Percentiles rank a stretch among this genome's conserved stretches.
phyloP scores from a whole-genome alignment of 179 eudicot species.

The Dionaea muscipula region DNA sequence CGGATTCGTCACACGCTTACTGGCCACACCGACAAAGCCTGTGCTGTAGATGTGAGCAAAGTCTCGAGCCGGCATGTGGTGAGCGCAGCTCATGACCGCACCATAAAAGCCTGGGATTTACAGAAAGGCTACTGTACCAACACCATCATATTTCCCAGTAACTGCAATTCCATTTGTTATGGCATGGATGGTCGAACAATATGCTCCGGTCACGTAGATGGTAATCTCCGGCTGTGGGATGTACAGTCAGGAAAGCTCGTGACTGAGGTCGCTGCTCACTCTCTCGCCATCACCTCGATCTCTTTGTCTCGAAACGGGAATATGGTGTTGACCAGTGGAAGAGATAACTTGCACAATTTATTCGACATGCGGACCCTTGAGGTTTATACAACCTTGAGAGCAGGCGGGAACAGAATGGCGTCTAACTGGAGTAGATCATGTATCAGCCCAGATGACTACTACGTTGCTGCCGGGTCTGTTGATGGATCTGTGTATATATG shows the following conservation, averaged over 20 bases:
- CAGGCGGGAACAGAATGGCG: conserved; percentile 60
- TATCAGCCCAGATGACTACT: conserved; percentile 75
- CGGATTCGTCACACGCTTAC: conserved; percentile 78
- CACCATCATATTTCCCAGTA: conserved; percentile 69
- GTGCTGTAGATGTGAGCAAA: conserved; percentile 87
- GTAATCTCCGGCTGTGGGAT: conserved; percentile 86
- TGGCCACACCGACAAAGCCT: conserved; percentile 80
- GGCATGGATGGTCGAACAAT: conserved; percentile 75
- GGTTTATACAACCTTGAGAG: conserved; percentile 64
- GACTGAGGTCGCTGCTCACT: conserved; percentile 84
- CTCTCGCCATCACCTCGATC: conserved; percentile 62
- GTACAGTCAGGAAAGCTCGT: conserved; percentile 65
- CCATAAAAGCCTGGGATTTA: conserved; percentile 89
- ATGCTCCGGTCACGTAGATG: conserved; percentile 85
- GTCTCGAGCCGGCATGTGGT: conserved; percentile 57
- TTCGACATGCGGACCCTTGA: conserved; percentile 74
- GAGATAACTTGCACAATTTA: conserved; percentile 81
- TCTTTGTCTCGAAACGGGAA: conserved; percentile 70
- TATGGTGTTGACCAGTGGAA: conserved; percentile 67
- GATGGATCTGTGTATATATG: conserved; percentile 79
- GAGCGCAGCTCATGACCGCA: conserved; percentile 82
- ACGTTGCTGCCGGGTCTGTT: conserved; percentile 90
- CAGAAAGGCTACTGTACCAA: conserved; percentile 71
- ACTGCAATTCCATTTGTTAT: conserved; percentile 69
- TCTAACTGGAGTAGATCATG: conserved; percentile 96